Evolutionary conservation across 495 filamentous ascomycete genomes (phyloP), one percentile per base, ranked within the genome.

Genomic region (Penicillium riverlandense): DNA sequence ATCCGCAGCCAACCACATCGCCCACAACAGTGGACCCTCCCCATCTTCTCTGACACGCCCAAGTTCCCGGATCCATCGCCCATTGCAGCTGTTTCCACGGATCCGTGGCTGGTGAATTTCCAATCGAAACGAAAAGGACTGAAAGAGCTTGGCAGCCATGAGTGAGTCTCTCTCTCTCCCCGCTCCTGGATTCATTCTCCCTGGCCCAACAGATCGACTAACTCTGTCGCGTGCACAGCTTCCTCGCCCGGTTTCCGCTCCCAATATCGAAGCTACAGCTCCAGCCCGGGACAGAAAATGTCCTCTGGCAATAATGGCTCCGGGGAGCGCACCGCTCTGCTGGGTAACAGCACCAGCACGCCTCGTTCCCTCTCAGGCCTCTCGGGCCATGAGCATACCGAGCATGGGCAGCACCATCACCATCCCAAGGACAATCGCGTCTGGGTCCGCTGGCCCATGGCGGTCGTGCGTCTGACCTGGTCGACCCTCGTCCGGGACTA

Each of bases 401-500:
- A 53, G 11, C 45, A 52, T 44, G 45, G 48, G 5, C 6, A 11
- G 0, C 49, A 55, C 8, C 47, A 59, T 35, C 57, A 56, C 11
- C 63, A 64, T 35, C 51, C 55, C 11, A 64, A 72, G 40, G 62
- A 71, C 42, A 48, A 55, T 31, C 59, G 58, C 2, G 50, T 56
- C 39, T 79, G 78, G 63, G 69, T 82, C 37, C 66, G 69, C 41
- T 81, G 72, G 64, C 82, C 84, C 11, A 67, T 72, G 43, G 67
- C 68, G 8, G 62, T 71, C 12, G 57, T 65, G 30, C 67, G 65
- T 48, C 58, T 75, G 41, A 75, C 75, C 4, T 80, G 75, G 74
- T 39, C 59, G 44, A 77, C 70, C 11, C 59, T 84, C n/a, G 53
- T 61, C 16, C 79, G 79, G 46, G 82, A 87, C 57, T 89, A 87